These are phyloP conservation scores for Cercospora brassicicola DNA, from an alignment of 2,329 filamentous ascomycete species.

Conservation along the genomic window DNA sequence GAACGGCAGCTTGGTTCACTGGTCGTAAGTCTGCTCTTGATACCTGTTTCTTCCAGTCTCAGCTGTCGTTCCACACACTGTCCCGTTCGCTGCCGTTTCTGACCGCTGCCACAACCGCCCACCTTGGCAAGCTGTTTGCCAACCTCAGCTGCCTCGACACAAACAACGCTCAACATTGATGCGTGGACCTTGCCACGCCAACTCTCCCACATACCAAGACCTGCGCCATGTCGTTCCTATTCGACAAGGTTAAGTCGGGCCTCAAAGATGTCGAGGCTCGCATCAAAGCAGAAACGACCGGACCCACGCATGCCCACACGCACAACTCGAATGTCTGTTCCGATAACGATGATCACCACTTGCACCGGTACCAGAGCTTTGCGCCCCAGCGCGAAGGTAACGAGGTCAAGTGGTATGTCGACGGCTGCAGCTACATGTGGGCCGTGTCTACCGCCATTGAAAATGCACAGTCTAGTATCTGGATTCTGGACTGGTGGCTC, in stretches of 20 bases:
- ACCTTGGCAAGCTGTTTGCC: conserved; percentile 1
- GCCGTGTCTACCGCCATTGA: conserved; percentile 79
- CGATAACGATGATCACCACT: conserved; percentile 44
- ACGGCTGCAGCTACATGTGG: conserved; percentile 67
- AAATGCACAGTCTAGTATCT: conserved; percentile 73
- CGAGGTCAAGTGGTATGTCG: conserved; percentile 82
- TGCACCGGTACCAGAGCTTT: conserved; percentile 63
- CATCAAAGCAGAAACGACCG: conserved; percentile 51
- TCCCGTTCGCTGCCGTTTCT: background rate
- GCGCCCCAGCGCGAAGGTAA: conserved; percentile 70
- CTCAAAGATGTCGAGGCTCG: conserved; percentile 54
- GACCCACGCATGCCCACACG: conserved; percentile 48
- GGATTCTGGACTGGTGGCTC: conserved; percentile 77
- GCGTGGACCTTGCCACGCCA: background rate
- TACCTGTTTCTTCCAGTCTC: background rate
- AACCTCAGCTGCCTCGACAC: background rate
- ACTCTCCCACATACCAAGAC: background rate
- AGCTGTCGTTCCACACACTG: background rate
- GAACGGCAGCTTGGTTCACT: background rate
- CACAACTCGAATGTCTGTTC: conserved; percentile 44
- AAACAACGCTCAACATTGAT: background rate
- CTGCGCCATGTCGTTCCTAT: conserved; percentile 40
- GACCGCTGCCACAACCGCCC: background rate
- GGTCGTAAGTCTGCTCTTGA: background rate
- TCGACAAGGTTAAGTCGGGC: conserved; percentile 57